Evolutionary conservation across 768 basidiomycete genomes (phyloP).

Genomic region (Kwoniella pini): DNA sequence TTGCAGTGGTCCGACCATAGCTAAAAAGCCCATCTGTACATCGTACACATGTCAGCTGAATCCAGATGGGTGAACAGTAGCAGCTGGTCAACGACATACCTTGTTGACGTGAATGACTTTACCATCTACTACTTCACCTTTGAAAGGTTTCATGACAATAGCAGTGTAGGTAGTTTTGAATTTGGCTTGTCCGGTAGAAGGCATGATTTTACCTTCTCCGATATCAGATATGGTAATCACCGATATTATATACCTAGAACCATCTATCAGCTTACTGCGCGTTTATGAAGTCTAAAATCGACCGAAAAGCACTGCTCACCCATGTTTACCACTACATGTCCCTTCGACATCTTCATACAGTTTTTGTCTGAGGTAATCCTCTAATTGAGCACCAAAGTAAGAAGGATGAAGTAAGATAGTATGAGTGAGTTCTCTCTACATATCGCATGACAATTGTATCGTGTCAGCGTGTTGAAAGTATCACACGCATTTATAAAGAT

Average conservation of each 20-base stretch:
- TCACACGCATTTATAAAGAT: constrained; percentile 4
- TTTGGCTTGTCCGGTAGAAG: constrained; percentile 91
- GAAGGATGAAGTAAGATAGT: constrained; percentile 96
- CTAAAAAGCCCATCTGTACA: constrained; percentile 94
- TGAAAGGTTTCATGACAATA: constrained; percentile 99
- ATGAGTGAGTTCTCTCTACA: constrained; percentile 92
- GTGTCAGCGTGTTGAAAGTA: constrained; percentile 16
- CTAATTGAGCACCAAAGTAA: constrained; percentile 95
- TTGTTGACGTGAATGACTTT: constrained; percentile 94
- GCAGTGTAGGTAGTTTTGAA: constrained; percentile 92
- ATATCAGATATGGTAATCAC: constrained; percentile 70
- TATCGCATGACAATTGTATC: background rate
- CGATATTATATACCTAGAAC: constrained; percentile 53
- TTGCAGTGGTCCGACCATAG: constrained; percentile 87
- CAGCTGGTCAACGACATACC: constrained; percentile 59
- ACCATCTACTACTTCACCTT: constrained; percentile 96
- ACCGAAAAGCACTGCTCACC: constrained; percentile 56
- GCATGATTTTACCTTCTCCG: constrained; percentile 86
- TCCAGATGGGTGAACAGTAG: background rate
- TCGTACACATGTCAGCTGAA: background rate
- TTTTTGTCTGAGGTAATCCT: constrained; percentile 87
- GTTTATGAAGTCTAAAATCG: constrained; percentile 3
- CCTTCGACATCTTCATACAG: constrained; percentile 96
- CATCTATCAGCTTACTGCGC: constrained; percentile 10
- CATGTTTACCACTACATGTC: constrained; percentile 91